Evolutionary conservation across 352 stramenopile genomes (phyloP).

Genomic region (Phytophthora hibernalis): DNA sequence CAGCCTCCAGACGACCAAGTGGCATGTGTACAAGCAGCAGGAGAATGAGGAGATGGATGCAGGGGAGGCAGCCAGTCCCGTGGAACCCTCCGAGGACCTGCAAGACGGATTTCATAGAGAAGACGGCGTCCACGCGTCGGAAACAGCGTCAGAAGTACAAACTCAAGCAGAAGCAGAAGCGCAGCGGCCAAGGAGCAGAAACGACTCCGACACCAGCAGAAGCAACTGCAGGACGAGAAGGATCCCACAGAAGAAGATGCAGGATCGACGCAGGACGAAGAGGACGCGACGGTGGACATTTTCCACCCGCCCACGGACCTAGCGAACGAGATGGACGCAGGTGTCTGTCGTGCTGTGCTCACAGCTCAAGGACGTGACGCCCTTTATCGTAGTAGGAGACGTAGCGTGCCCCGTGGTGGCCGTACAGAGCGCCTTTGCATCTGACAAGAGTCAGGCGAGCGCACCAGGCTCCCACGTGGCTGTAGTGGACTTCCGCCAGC

Average conservation of each 20-base stretch:
- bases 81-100: conserved; percentile 20
- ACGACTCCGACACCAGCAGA: conserved; percentile 24
- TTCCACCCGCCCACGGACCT: conserved; percentile 54
- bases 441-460: conserved; percentile 10
- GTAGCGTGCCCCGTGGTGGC: conserved; percentile 60
- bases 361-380: conserved; percentile 58
- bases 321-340: conserved; percentile 52
- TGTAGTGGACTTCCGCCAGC: conserved; percentile 57
- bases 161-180: conserved; percentile 33
- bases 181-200: conserved; percentile 30
- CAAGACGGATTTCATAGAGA: conserved; percentile 21
- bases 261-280: conserved; percentile 12
- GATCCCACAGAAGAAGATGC: conserved; percentile 22
- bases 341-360: conserved; percentile 55
- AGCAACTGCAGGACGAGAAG: conserved; percentile 6
- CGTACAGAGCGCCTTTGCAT: conserved; percentile 8
- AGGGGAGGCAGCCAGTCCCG: conserved; percentile 13
- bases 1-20: conserved; percentile 22
- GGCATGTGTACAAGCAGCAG: conserved; percentile 19
- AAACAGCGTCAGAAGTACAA: conserved; percentile 43
- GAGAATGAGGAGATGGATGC: conserved; percentile 18
- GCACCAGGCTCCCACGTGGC: conserved; percentile 18
- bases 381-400: conserved; percentile 66
- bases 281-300: conserved; percentile 35
- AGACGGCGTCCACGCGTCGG: conserved; percentile 11